Evolutionary conservation across 2,329 filamentous ascomycete genomes (phyloP).

Genomic region (Aphanoascus verrucosus): DNA sequence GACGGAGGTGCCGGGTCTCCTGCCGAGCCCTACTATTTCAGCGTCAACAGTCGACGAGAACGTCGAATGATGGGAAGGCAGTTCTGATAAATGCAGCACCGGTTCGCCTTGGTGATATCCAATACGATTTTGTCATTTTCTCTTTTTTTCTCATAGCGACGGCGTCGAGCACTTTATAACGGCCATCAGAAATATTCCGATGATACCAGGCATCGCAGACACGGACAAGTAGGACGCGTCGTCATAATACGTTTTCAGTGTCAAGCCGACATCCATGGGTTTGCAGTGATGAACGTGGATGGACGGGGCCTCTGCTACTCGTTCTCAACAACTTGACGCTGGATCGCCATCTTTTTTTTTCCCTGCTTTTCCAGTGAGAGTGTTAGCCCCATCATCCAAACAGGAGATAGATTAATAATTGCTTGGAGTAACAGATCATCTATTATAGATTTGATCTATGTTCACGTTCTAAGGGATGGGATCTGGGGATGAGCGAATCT

Average conservation of each 20-base stretch:
- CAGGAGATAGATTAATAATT: too few relatives aligned
- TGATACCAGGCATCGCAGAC: neutral
- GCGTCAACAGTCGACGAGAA: slow-evolving; percentile 25
- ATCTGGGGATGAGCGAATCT: neutral
- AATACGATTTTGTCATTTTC: neutral
- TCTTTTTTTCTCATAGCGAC: neutral
- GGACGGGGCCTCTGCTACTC: too few relatives aligned
- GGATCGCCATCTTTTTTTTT: too few relatives aligned
- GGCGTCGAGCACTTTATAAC: neutral
- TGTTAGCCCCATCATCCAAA: too few relatives aligned
- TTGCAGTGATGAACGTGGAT: too few relatives aligned
- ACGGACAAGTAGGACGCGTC: neutral
- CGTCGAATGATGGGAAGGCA: slow-evolving; percentile 28
- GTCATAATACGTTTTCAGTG: neutral
- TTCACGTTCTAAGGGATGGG: too few relatives aligned
- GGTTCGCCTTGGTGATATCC: neutral
- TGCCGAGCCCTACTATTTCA: slow-evolving; percentile 30
- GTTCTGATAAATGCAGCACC: neutral
- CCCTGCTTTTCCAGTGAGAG: too few relatives aligned
- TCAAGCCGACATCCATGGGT: neutral
- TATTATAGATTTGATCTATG: too few relatives aligned
- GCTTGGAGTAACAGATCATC: too few relatives aligned
- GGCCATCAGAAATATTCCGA: neutral
- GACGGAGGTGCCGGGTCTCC: slow-evolving; percentile 28
- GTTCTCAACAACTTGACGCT: too few relatives aligned